phyloP scores from a whole-genome alignment of 1,139 yeast genomes.

The Yamadazyma taylorii region DNA sequence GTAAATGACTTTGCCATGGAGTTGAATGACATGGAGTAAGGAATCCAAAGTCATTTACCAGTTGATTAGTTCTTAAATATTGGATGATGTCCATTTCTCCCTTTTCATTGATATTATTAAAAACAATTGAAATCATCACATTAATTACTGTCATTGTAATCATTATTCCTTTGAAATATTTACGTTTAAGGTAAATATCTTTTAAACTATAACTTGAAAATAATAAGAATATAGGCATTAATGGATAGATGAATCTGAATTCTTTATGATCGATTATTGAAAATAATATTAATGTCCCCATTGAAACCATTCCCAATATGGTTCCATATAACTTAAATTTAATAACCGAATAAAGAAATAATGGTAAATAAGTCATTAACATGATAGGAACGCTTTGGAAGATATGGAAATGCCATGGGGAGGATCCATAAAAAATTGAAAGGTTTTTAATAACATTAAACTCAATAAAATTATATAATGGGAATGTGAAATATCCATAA shows the following conservation, averaged over 20 bases:
- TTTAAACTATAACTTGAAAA: conserved; percentile 16
- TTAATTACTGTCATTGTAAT: conserved; percentile 36
- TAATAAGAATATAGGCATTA: conserved; percentile 69
- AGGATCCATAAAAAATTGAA: conserved; percentile 80
- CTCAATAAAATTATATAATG: conserved; percentile 66
- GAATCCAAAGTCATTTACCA: conserved; percentile 60
- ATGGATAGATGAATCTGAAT: conserved; percentile 83
- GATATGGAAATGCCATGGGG: conserved; percentile 85
- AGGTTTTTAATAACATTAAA: conserved; percentile 75
- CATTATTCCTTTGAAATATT: conserved; percentile 5
- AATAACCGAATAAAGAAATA: conserved; percentile 27
- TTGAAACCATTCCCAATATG: conserved; percentile 26
- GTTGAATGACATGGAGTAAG: conserved; percentile 96
- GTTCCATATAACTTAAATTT: conserved; percentile 13
- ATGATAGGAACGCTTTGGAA: conserved; percentile 81
- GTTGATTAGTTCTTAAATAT: conserved; percentile 38
- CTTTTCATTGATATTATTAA: conserved; percentile 67
- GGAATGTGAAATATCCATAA: conserved; percentile 60
- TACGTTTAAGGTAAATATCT: conserved; percentile 4
- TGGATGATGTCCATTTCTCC: conserved; percentile 76
- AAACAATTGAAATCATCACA: conserved; percentile 46
- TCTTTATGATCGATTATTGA: conserved; percentile 83
- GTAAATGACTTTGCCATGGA: conserved; percentile 89
- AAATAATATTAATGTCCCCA: conserved; percentile 50
- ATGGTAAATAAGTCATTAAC: conserved; percentile 65